Conservation (phyloP, 2,329 filamentous ascomycete species). For the Blastomyces parvus region DNA sequence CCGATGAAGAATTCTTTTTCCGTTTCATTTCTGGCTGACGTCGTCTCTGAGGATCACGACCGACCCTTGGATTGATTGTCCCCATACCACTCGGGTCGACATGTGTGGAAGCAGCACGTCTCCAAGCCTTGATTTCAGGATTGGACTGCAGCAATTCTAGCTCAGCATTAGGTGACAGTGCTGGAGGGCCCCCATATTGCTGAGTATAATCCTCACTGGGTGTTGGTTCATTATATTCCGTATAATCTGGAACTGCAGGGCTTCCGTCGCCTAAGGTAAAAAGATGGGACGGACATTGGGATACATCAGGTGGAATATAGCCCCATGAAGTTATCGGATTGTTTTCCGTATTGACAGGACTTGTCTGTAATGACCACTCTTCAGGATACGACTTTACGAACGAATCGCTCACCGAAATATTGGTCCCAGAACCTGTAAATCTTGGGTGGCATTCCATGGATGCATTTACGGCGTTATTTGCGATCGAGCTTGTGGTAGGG, state of each 20-base stretch:
- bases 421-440: background rate
- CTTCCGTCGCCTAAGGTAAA: background rate
- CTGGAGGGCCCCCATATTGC: background rate
- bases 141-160: conserved; percentile 1
- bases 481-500: background rate
- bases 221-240: background rate
- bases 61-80: background rate
- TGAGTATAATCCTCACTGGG: background rate
- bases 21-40: conserved; percentile 5
- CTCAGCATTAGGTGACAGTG: background rate
- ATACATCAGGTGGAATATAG: background rate
- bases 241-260: background rate
- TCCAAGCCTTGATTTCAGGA: conserved; percentile 4
- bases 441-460: background rate
- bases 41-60: background rate
- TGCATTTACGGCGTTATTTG: background rate
- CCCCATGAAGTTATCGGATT: conserved; percentile 2
- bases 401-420: conserved; percentile 2
- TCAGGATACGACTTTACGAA: background rate
- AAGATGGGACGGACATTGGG: background rate
- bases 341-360: background rate
- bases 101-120: background rate
- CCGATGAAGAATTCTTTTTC: background rate
- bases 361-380: conserved; percentile 1
- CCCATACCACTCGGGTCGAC: background rate